Percentiles rank a stretch among this genome's conserved stretches.
phyloP scores from a whole-genome alignment of 352 stramenopile species.

The Pythium scleroteichum region DNA sequence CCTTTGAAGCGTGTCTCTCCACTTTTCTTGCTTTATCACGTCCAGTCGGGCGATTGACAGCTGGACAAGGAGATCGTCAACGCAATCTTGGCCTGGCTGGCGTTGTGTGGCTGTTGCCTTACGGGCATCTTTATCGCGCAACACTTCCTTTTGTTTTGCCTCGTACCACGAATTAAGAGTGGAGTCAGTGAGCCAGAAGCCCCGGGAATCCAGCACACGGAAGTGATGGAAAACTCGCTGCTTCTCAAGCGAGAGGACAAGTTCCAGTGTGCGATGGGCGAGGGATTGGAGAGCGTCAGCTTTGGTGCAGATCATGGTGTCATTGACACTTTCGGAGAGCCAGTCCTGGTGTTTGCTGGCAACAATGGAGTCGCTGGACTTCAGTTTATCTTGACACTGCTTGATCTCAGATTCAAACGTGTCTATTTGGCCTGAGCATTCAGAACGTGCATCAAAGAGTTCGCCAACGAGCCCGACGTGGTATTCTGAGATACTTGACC shows the following conservation, averaged over 20 bases:
- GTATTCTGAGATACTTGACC: slow-evolving; percentile 33
- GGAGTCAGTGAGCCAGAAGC: slow-evolving; percentile 27
- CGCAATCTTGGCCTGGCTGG: background rate
- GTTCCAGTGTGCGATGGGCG: slow-evolving; percentile 27
- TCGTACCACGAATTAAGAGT: slow-evolving; percentile 12
- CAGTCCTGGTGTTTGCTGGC: slow-evolving; percentile 23
- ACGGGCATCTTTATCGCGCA: background rate
- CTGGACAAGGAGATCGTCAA: slow-evolving; percentile 37
- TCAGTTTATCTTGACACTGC: slow-evolving; percentile 16
- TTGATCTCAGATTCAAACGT: slow-evolving; percentile 29
- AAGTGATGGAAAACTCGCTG: slow-evolving; percentile 33
- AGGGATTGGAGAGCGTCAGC: slow-evolving; percentile 28
- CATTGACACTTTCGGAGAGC: slow-evolving; percentile 32
- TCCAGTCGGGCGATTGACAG: slow-evolving; percentile 42
- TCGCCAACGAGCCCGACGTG: slow-evolving; percentile 32
- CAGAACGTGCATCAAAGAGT: slow-evolving; percentile 31
- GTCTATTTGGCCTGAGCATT: slow-evolving; percentile 29
- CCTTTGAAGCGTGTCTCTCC: slow-evolving; percentile 19
- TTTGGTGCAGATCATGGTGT: slow-evolving; percentile 28
- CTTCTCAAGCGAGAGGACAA: slow-evolving; percentile 28
- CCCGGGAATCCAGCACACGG: slow-evolving; percentile 25
- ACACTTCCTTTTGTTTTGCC: background rate
- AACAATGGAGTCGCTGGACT: slow-evolving; percentile 12
- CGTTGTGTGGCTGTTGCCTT: background rate
- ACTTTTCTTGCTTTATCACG: slow-evolving; percentile 43